Evolutionary conservation across 2,329 filamentous ascomycete genomes (phyloP).

Genomic region (Dothiorella sarmentorum): DNA sequence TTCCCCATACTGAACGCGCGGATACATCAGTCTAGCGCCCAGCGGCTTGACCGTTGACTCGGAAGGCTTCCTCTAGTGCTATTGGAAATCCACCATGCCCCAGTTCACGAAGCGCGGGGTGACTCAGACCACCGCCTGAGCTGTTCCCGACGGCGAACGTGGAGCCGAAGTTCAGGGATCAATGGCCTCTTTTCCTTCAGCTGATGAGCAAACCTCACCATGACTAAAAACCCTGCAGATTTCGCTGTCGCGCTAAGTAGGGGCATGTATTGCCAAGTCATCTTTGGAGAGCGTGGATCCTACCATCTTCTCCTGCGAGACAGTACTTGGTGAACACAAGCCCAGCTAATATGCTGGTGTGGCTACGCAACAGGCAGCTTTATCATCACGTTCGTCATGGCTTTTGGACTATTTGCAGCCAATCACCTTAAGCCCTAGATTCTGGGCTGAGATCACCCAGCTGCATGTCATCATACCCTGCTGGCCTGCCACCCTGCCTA

Average conservation of each 20-base stretch:
- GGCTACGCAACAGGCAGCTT: too few species aligned
- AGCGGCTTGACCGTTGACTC: background rate
- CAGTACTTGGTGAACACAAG: too few species aligned
- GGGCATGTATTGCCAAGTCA: background rate
- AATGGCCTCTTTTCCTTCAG: background rate
- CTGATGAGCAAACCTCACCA: background rate
- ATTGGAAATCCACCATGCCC: background rate
- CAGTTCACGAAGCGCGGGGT: background rate
- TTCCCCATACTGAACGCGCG: background rate
- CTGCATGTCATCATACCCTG: background rate
- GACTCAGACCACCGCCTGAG: background rate
- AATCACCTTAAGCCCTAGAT: background rate
- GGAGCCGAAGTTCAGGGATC: background rate
- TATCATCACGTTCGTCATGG: too few species aligned
- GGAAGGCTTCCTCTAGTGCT: conserved; percentile 2
- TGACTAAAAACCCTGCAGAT: background rate
- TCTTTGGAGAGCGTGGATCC: too few species aligned
- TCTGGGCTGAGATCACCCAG: background rate
- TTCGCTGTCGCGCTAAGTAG: background rate
- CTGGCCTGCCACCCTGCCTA: background rate
- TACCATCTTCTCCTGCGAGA: too few species aligned
- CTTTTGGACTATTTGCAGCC: background rate
- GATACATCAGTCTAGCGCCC: background rate
- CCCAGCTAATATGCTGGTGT: too few species aligned
- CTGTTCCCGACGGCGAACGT: background rate